These are phyloP conservation scores for Corrigiola litoralis DNA, from an alignment of 179 eudicot species.

Conservation along the genomic window DNA sequence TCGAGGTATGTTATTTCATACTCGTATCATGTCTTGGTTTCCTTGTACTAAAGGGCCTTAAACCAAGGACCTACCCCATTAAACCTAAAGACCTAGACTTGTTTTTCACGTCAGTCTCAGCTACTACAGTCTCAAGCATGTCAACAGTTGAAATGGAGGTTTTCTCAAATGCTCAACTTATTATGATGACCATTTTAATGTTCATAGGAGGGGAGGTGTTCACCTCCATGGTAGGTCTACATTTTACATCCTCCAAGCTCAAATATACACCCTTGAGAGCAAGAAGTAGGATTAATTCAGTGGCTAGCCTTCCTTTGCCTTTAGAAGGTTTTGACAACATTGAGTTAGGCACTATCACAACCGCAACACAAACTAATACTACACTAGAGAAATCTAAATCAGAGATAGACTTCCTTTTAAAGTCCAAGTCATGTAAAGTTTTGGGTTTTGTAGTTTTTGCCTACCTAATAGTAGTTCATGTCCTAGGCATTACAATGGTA, in stretches of 20 bases:
- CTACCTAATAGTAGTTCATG: conserved; percentile 34
- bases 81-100: conserved; percentile 43
- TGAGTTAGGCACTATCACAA: conserved; percentile 8
- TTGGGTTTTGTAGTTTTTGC: conserved; percentile 39
- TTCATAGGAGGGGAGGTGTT: conserved; percentile 66
- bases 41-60: conserved; percentile 26
- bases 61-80: conserved; percentile 28
- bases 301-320: conserved; percentile 12
- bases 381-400: conserved; percentile 20
- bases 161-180: conserved; percentile 64
- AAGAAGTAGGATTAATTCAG: conserved; percentile 22
- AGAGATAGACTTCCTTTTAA: conserved; percentile 29
- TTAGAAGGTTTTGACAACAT: conserved; percentile 9
- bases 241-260: conserved; percentile 29
- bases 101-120: conserved; percentile 64
- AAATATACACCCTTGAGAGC: conserved; percentile 13
- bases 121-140: conserved; percentile 77
- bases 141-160: conserved; percentile 77
- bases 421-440: conserved; percentile 39
- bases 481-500: conserved; percentile 36
- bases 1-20: conserved; percentile 45
- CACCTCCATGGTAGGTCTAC: conserved; percentile 59
- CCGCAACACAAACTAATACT: neutral
- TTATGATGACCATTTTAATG: conserved; percentile 57
- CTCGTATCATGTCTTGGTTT: conserved; percentile 48